Evolutionary conservation across 352 stramenopile genomes (phyloP), one percentile per base, ranked within the genome.

Genomic region (Phytophthora fragariae): DNA sequence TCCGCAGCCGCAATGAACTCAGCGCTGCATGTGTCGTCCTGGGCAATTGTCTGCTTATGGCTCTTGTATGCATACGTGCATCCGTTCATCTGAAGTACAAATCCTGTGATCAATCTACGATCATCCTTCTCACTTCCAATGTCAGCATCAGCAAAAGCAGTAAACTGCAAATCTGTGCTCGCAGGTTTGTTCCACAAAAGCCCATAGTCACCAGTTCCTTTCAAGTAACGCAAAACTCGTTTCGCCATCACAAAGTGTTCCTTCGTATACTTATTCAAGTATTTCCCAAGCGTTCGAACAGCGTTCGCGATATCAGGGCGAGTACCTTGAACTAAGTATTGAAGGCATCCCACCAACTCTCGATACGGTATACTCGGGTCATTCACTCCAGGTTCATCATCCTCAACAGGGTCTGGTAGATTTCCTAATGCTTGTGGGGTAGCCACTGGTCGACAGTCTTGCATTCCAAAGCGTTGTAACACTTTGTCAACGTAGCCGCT

Each of bases 31-130:
- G 61, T 61, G 15, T 68, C 61, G 19, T 55, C 61, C 39, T 54
- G 8, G n/a, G 60, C 17, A 52, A 59, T 66, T 2, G 29, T 17
- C 33, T 58, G 53, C 17, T 62, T 62, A 17, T 56, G 62, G n/a
- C 61, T 57, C 14, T 62, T 62, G 39, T 57, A 68, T 4, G 62
- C 52, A 27, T 68, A 57, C 3, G 52, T 69, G 15, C 53, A 69
- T 61, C 37, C 24, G 24, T 29, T 29, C 24, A 29, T 29, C 24
- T 29, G 24, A 29, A 29, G 24, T 29, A 29, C 24, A 57, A 21
- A 69, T 5, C 39, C 39, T 2, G 62, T 62, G 5, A 69, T 57
- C 5, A 53, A 62, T 57, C 27, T 44, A 4, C 52, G 62, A 62
- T 69, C 39, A 57, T 69, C 62, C n/a, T 60, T 61, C 33, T 60